These are phyloP conservation scores for Penicillium chermesinum DNA, from an alignment of 495 filamentous ascomycete species.

Conservation along the genomic window DNA sequence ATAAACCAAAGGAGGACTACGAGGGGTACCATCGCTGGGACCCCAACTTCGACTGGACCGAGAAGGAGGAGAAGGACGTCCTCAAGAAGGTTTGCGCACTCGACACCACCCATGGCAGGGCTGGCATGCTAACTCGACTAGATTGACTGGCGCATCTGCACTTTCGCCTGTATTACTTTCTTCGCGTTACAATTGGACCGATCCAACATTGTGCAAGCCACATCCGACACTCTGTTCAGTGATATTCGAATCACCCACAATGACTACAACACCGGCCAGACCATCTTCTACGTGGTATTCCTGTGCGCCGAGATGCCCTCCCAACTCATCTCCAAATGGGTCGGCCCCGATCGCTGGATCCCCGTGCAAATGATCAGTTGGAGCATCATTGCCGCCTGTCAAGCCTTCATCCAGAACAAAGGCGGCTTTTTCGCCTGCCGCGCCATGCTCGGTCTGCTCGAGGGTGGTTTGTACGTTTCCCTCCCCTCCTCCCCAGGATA, in stretches of 20 bases:
- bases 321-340: conserved; percentile 63
- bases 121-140: no score
- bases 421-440: conserved; percentile 59
- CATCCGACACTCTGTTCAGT: conserved; percentile 64
- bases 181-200: conserved; percentile 79
- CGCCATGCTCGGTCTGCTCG: conserved; percentile 64
- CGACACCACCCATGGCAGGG: background rate
- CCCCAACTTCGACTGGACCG: conserved; percentile 64
- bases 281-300: conserved; percentile 64
- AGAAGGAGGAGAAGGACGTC: conserved; percentile 61
- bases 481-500: conserved; percentile 14
- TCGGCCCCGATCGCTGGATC: conserved; percentile 84
- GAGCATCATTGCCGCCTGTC: conserved; percentile 64
- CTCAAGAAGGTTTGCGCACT: conserved; percentile 52
- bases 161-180: conserved; percentile 71
- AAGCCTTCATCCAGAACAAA: conserved; percentile 60
- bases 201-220: conserved; percentile 66
- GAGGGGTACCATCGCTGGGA: conserved; percentile 75
- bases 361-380: conserved; percentile 75
- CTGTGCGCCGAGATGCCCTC: conserved; percentile 68
- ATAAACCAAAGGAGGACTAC: conserved; percentile 57
- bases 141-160: conserved; percentile 55
- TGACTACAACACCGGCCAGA: conserved; percentile 74
- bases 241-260: conserved; percentile 61
- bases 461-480: conserved; percentile 61